phyloP scores from a whole-genome alignment of 2,329 filamentous ascomycete genomes.

The Microascus cirrosus region DNA sequence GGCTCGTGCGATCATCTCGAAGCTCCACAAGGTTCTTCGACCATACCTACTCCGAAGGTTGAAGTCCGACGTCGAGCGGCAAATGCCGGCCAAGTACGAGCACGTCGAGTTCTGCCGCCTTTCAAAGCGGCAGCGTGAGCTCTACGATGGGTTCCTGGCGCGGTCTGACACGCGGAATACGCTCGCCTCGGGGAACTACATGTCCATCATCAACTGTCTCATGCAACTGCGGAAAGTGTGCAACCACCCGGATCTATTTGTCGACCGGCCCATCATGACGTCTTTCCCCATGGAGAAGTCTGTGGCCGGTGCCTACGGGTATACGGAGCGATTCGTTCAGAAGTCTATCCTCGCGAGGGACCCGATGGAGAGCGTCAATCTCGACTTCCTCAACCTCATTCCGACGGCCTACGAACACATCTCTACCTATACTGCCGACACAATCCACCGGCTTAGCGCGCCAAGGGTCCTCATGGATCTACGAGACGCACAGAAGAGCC shows the following conservation, averaged over 20 bases:
- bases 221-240: conserved; percentile 98
- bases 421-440: conserved; percentile 40
- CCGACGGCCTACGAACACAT: conserved; percentile 60
- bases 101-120: conserved; percentile 92
- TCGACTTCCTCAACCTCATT: conserved; percentile 70
- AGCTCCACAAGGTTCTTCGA: conserved; percentile 86
- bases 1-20: conserved; percentile 79
- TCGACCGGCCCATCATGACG: conserved; percentile 91
- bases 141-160: conserved; percentile 94
- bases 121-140: conserved; percentile 86
- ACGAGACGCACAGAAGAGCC: conserved; percentile 56
- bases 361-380: conserved; percentile 52
- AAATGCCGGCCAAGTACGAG: conserved; percentile 97
- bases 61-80: conserved; percentile 96
- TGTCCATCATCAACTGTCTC: conserved; percentile 95
- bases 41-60: conserved; percentile 84
- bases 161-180: conserved; percentile 83
- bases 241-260: conserved; percentile 95
- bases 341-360: conserved; percentile 50
- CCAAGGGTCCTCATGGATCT: conserved; percentile 60
- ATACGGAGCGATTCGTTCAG: conserved; percentile 60
- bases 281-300: conserved; percentile 87
- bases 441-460: conserved; percentile 56
- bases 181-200: conserved; percentile 83
- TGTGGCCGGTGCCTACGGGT: conserved; percentile 61